Evolutionary conservation across 495 filamentous ascomycete genomes (phyloP).

Genomic region (Daldinia grandis): DNA sequence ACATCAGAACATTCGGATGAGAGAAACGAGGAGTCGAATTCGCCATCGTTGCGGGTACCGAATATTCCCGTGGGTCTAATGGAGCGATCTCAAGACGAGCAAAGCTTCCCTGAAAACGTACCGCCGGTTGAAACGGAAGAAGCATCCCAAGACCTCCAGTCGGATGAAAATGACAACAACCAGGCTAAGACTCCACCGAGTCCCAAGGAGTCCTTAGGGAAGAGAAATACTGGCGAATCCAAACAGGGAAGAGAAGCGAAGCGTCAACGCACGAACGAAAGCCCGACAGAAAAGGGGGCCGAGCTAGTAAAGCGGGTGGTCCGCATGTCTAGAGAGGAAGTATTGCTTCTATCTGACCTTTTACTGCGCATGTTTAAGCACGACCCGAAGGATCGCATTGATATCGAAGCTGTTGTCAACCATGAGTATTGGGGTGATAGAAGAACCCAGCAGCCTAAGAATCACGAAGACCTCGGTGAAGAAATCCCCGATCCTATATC

Average conservation of each 20-base stretch:
- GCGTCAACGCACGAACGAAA: not conserved
- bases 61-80: not conserved
- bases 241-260: not conserved
- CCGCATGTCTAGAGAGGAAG: slow-evolving; percentile 25
- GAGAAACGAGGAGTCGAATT: not conserved
- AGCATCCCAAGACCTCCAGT: not conserved
- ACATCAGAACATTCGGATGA: not conserved
- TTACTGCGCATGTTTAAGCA: slow-evolving; percentile 34
- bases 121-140: not conserved
- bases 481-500: slow-evolving; percentile 22
- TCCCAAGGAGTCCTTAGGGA: not conserved
- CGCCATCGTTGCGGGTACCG: not conserved
- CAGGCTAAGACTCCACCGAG: not conserved
- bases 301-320: slow-evolving; percentile 12
- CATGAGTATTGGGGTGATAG: slow-evolving; percentile 29
- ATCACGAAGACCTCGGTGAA: not conserved
- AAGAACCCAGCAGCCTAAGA: slow-evolving; percentile 2
- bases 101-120: not conserved
- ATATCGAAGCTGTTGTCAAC: slow-evolving; percentile 16
- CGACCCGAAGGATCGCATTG: slow-evolving; percentile 34
- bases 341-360: slow-evolving; percentile 35
- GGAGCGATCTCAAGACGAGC: not conserved
- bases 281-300: not conserved
- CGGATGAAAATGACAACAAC: not conserved
- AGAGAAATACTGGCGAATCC: slow-evolving; percentile 9